Conservation (phyloP, 1,139 yeast genomes). For the Pichia kudriavzevii region DNA sequence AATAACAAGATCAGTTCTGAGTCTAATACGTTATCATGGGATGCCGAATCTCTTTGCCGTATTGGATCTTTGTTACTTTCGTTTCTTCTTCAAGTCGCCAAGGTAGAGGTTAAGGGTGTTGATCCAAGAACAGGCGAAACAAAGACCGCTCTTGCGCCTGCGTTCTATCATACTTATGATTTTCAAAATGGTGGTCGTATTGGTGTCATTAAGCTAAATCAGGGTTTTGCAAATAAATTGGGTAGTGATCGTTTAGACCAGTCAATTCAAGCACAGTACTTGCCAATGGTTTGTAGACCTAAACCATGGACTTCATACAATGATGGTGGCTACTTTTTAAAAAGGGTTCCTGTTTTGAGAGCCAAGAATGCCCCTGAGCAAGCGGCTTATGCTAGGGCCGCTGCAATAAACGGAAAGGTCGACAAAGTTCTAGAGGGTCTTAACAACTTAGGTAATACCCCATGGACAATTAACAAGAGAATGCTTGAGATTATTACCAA, state of each 20-base stretch:
- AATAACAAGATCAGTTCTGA: slow-evolving; percentile 11
- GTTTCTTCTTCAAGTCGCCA: slow-evolving; percentile 71
- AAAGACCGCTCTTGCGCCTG: slow-evolving; percentile 74
- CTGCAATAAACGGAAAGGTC: slow-evolving; percentile 62
- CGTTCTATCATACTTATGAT: slow-evolving; percentile 83
- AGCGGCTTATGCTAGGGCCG: slow-evolving; percentile 77
- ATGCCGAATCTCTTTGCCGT: slow-evolving; percentile 61
- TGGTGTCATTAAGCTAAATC: slow-evolving; percentile 78
- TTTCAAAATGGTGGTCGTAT: slow-evolving; percentile 69
- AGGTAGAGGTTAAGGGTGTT: slow-evolving; percentile 64
- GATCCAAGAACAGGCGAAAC: slow-evolving; percentile 70
- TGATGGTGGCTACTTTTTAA: slow-evolving; percentile 75
- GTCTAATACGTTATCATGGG: slow-evolving; percentile 39
- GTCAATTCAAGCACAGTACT: slow-evolving; percentile 74
- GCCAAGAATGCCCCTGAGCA: slow-evolving; percentile 88
- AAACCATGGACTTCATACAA: slow-evolving; percentile 77
- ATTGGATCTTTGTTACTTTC: slow-evolving; percentile 78
- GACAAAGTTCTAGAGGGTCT: slow-evolving; percentile 69
- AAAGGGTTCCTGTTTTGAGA: slow-evolving; percentile 59
- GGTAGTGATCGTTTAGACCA: slow-evolving; percentile 62
- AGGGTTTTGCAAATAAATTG: slow-evolving; percentile 54
- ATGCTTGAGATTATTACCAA: slow-evolving; percentile 63
- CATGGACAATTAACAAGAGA: slow-evolving; percentile 84
- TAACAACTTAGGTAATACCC: slow-evolving; percentile 78
- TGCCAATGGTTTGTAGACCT: slow-evolving; percentile 92